Percentiles rank a stretch among this genome's conserved stretches.
phyloP scores from a whole-genome alignment of 805 yeast genomes.

The Zygosaccharomyces gambellarensis region DNA sequence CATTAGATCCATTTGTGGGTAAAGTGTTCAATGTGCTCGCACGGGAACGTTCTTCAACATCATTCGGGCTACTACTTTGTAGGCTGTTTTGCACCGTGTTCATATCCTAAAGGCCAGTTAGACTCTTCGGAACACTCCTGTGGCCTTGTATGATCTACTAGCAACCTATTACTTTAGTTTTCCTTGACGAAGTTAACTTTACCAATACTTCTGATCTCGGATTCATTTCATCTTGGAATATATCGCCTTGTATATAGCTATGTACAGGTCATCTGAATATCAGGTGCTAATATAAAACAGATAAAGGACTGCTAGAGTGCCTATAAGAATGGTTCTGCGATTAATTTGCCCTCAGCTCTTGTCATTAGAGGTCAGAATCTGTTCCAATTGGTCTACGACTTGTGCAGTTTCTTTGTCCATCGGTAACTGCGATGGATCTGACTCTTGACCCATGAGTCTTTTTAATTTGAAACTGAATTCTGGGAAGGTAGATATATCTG shows the following conservation, averaged over 20 bases:
- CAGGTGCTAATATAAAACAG: neutral
- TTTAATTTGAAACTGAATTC: slow-evolving; percentile 74
- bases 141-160: neutral
- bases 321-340: neutral
- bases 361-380: slow-evolving; percentile 42
- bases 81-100: neutral
- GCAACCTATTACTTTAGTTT: neutral
- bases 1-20: slow-evolving; percentile 6
- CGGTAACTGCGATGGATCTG: slow-evolving; percentile 43
- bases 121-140: neutral
- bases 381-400: slow-evolving; percentile 52
- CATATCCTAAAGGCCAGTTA: neutral
- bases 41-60: slow-evolving; percentile 11
- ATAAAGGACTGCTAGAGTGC: no score
- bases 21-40: slow-evolving; percentile 13
- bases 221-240: neutral
- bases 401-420: slow-evolving; percentile 56
- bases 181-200: neutral
- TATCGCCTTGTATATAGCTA: neutral
- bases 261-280: slow-evolving; percentile 6
- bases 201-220: neutral
- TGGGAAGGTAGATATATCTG: slow-evolving; percentile 60
- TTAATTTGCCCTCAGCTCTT: slow-evolving; percentile 8
- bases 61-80: slow-evolving; percentile 9
- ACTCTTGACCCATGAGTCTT: slow-evolving; percentile 64